Percentiles rank a stretch among this genome's conserved stretches.
These are phyloP conservation scores for Plasmodium berghei DNA, from an alignment of 169 alveolate genomes.

Conservation along the genomic window DNA sequence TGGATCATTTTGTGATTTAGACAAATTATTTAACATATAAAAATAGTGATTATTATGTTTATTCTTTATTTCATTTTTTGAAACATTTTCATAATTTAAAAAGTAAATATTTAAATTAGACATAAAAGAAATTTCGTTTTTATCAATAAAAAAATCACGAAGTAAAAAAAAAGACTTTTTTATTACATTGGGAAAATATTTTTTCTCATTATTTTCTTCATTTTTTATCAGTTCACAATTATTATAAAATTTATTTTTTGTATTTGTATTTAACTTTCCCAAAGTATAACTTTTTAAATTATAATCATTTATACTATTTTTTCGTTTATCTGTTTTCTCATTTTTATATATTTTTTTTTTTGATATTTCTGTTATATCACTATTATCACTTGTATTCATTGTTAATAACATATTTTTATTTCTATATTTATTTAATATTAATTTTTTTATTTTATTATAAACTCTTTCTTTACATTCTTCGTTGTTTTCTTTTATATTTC, in stretches of 20 bases:
- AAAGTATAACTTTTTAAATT: conserved; percentile 1
- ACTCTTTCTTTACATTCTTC: conserved; percentile 1
- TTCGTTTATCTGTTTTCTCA: not conserved
- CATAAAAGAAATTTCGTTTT: conserved; percentile 38
- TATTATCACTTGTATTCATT: not conserved
- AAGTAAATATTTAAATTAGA: conserved; percentile 21
- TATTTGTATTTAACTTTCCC: not conserved
- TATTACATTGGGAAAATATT: not conserved
- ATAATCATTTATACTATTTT: not conserved
- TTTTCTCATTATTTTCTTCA: not conserved
- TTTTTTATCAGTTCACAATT: conserved; percentile 4
- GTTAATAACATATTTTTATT: conserved; percentile 1
- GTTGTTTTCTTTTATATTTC: not conserved
- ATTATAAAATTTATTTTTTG: not conserved
- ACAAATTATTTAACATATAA: conserved; percentile 41
- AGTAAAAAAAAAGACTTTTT: not conserved
- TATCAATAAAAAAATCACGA: not conserved
- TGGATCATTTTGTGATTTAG: conserved; percentile 28
- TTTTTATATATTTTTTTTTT: not conserved
- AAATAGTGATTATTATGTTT: conserved; percentile 25
- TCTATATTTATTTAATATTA: not conserved
- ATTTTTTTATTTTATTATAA: conserved; percentile 4
- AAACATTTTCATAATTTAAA: conserved; percentile 32
- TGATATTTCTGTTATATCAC: not conserved
- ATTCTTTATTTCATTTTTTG: conserved; percentile 41